Base-by-base conservation (phyloP, 345 rosid species). In the Linum trigynum region DNA sequence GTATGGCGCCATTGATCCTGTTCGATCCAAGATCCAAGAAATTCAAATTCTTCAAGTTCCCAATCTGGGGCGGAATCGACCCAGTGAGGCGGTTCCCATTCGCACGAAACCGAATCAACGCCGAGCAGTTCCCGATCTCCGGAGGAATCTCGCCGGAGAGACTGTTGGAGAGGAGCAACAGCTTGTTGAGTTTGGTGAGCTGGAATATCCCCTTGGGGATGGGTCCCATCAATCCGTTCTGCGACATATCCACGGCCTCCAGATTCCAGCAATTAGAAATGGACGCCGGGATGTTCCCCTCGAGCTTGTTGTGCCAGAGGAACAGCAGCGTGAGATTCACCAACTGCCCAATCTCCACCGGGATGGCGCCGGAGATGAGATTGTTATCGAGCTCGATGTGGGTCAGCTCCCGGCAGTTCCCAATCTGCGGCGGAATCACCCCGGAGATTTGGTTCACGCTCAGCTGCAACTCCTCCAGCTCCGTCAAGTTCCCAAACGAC, bases 321-420 rank as follows among this genome's bases (percentile, higher is more conserved):
- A 83, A 89, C 67, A 92, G 77, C 38, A 89, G 75, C 6, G 92
- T 80, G 66, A 92, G 77, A 68, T 88, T 83, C 5, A 74, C 65
- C 4, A 92, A 73, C 50, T 81, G 78, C 3, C 89, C 85, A 38
- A 92, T 70, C 65, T 82, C 85, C 2, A 79, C 55, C 23, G 98
- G 98, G 53, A 92, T 84, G 32, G 84, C 66, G 0, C 96, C 98
- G 2, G 85, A 79, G 23, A 92, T 73, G 55, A 80, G 89, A 62
- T 92, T 92, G 83, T 87, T 89, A 71, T 92, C 96, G 5, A 92
- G 85, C 74, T 89, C 92, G 43, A 91, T 74, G 61, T 89, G 92
- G 12, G 85, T 83, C 8, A 89, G 71, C 70, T 74, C 71, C 16
- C 60, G 67, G 67, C 95, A 89, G 62, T 86, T 81, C 2, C 86